These are phyloP conservation scores for Penicillium corylophilum DNA, from an alignment of 2,329 filamentous ascomycete genomes.

Conservation along the genomic window DNA sequence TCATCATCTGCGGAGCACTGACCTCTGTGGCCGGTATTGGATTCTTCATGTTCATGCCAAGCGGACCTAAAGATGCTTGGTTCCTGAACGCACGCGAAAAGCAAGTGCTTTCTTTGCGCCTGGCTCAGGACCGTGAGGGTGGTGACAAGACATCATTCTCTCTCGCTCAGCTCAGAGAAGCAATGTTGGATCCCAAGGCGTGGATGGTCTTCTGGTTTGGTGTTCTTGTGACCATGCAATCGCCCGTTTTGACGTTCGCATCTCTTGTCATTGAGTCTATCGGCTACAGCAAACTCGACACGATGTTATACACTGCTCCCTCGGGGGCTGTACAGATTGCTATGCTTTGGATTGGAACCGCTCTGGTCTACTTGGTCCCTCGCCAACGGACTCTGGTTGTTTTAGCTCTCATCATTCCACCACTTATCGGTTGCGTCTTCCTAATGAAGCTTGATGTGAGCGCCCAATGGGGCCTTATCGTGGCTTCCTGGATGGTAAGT, in stretches of 20 bases:
- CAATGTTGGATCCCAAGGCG: conserved; percentile 45
- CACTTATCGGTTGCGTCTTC: conserved; percentile 47
- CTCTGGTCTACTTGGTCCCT: conserved; percentile 42
- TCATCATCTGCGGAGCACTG: conserved; percentile 52
- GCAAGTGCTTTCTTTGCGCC: conserved; percentile 40
- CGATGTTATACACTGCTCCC: conserved; percentile 50
- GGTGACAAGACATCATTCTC: conserved; percentile 49
- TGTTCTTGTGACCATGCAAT: conserved; percentile 49
- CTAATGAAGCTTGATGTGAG: conserved; percentile 43
- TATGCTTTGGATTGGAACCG: conserved; percentile 50
- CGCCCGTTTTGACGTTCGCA: conserved; percentile 50
- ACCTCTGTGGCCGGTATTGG: conserved; percentile 45
- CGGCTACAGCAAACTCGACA: conserved; percentile 47
- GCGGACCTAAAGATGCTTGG: conserved; percentile 49
- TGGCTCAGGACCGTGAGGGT: conserved; percentile 40
- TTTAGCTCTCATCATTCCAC: conserved; percentile 43
- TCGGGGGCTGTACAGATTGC: conserved; percentile 50
- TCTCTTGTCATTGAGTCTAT: conserved; percentile 52
- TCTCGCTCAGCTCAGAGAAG: conserved; percentile 45
- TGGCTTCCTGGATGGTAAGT: conserved; percentile 48
- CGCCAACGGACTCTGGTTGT: conserved; percentile 42
- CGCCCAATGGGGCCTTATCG: conserved; percentile 50
- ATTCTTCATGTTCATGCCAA: conserved; percentile 46
- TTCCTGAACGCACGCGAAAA: conserved; percentile 39
- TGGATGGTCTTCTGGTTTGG: conserved; percentile 50